Evolutionary conservation across 2,329 filamentous ascomycete genomes (phyloP).

Genomic region (Aspergillus fumigatus): DNA sequence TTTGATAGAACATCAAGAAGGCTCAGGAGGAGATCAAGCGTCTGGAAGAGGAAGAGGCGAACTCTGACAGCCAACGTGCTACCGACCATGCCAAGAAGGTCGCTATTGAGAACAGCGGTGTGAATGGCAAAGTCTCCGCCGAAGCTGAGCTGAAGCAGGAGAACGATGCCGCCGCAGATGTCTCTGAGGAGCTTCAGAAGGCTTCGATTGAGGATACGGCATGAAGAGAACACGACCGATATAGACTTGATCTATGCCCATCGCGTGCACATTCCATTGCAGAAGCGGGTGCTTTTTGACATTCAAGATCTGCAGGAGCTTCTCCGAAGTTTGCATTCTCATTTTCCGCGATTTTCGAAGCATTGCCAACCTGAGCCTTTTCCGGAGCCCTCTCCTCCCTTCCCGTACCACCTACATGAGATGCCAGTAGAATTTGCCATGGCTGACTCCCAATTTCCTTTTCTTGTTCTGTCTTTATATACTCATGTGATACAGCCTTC

Average conservation of each 20-base stretch:
- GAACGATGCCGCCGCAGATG: slow-evolving; percentile 57
- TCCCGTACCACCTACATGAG: not conserved
- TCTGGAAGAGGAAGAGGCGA: slow-evolving; percentile 66
- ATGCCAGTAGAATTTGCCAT: not conserved
- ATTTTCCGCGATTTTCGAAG: slow-evolving; percentile 9
- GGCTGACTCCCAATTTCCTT: not conserved
- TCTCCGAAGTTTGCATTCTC: slow-evolving; percentile 16
- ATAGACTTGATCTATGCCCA: slow-evolving; percentile 6
- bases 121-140: slow-evolving; percentile 51
- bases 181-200: slow-evolving; percentile 56
- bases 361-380: not conserved
- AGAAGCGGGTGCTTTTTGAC: slow-evolving; percentile 13
- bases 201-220: slow-evolving; percentile 56
- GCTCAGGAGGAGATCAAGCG: slow-evolving; percentile 92
- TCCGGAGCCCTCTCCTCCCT: not conserved
- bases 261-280: slow-evolving; percentile 9
- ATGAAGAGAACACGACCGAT: slow-evolving; percentile 13
- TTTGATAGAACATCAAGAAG: slow-evolving; percentile 82
- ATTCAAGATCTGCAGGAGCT: slow-evolving; percentile 16
- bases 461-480: slow-evolving; percentile 1
- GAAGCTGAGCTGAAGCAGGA: slow-evolving; percentile 53
- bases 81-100: slow-evolving; percentile 53
- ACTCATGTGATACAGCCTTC: slow-evolving; percentile 1
- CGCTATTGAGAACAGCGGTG: slow-evolving; percentile 46
- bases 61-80: slow-evolving; percentile 43